Evolutionary conservation across 106 monocot genomes (phyloP), one percentile per base, ranked within the genome.

Genomic region (Hemerocallis citrina): DNA sequence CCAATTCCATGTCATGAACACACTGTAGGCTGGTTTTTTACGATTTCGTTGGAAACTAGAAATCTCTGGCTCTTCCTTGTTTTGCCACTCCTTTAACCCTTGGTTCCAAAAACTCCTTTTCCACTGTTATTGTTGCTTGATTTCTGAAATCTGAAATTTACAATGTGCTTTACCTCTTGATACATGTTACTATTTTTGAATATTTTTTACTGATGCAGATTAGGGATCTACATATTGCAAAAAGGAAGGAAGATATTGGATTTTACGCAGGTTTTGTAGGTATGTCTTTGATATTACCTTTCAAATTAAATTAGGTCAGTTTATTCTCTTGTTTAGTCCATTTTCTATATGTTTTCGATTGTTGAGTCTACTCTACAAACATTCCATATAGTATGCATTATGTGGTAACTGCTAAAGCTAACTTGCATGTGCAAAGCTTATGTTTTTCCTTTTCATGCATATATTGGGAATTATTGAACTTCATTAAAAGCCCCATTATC

Each of bases 211-310:
- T 34, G 4, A 33, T 24, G 40, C 45, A 82, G 77, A 49, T 77
- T 36, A 69, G 70, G 45, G 83, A 83, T 42, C 57, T 83, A 25
- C 70, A 78, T 68, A 43, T 83, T 72, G 83, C 83, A n/a, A 68
- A 78, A 59, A 66, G 61, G 40, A 74, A 51, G 34, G 78, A 83
- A 56, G 71, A 83, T 68, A 78, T 83, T 59, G 83, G 83, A 43
- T 83, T 49, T 52, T 83, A 83, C 78, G 83, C 83, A 20, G 83
- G 83, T 37, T 83, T 67, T 78, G 67, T 83, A 22, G 83, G 83
- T 78, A 19, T 40, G 72, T 62, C 13, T 41, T 14, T 24, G 17
- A 44, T 59, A 24, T 19, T 35, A 16, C 33, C 24, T 31, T 57
- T 22, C 5, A 20, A 57, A 19, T 57, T 20, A 57, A 35, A 2